These are phyloP conservation scores for Isoetes engelmannii DNA, from an alignment of 83 land plant species.

Conservation along the genomic window DNA sequence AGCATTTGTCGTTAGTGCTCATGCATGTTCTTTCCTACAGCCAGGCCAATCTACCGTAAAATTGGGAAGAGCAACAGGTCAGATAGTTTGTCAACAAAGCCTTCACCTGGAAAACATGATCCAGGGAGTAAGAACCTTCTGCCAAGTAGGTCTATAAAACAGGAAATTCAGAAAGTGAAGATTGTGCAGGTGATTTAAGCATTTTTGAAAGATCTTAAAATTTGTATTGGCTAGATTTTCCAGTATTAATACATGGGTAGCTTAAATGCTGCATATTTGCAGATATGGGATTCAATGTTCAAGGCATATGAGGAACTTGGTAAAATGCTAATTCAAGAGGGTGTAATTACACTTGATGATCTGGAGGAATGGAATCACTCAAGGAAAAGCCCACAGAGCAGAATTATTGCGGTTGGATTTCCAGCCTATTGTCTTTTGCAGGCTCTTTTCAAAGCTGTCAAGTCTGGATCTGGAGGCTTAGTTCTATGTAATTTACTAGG, in stretches of 20 bases:
- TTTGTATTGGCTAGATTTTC: neutral
- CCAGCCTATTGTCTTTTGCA: constrained; percentile 71
- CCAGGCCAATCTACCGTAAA: constrained; percentile 59
- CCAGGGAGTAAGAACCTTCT: constrained; percentile 6
- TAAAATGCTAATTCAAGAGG: constrained; percentile 46
- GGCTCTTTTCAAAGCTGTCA: constrained; percentile 61
- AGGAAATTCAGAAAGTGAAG: constrained; percentile 34
- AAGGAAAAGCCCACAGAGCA: constrained; percentile 47
- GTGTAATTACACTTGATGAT: constrained; percentile 49
- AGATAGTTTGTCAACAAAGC: neutral
- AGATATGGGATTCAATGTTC: constrained; percentile 91
- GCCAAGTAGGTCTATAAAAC: constrained; percentile 36
- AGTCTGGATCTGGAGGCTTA: constrained; percentile 54
- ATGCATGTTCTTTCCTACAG: constrained; percentile 28
- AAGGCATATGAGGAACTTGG: constrained; percentile 58
- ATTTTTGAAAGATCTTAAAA: neutral
- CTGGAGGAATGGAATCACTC: constrained; percentile 50
- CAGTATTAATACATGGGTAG: neutral
- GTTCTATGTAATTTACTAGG: constrained; percentile 45
- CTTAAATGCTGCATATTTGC: neutral
- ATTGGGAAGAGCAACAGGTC: constrained; percentile 19
- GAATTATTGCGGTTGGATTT: constrained; percentile 50
- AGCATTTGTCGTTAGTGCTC: neutral
- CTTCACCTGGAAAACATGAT: neutral
- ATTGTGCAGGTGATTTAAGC: constrained; percentile 37